Base-by-base conservation (phyloP, 768 basidiomycete species). In the Serendipita vermifera region DNA sequence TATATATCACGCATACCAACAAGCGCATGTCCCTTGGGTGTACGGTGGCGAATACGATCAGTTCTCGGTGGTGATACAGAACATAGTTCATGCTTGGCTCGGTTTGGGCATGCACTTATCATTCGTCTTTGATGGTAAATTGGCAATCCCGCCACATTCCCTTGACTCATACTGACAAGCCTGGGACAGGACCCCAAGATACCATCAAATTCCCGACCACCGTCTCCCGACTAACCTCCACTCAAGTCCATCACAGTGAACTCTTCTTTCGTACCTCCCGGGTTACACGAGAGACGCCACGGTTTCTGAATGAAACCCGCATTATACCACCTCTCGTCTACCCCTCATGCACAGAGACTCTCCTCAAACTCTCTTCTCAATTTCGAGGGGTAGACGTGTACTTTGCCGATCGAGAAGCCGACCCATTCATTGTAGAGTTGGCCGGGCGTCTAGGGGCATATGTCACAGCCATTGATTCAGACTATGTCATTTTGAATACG, bases 111-210 rank as follows among this genome's bases (percentile, higher is more conserved):
- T 88, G 35, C 70, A 71, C 54, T 69, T 87, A 4, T 73, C 78
- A 62, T 85, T 91, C 61, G 87, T 90, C 4, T 90, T 91, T 61
- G 88, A 91, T 64, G 88, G 88, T 89, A 60, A 56, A 76, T 15
- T 17, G n/a, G 24, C 41, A 24, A 22, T 15, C 9, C 11, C 14
- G 14, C 41, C 11, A 38, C 36, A 22, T 43, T 13, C n/a, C 33
- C 57, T 24, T 17, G 33, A 55, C 15, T n/a, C 4, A 20, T 2
- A 2, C 20, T 29, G 48, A 56, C 57, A 90, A 11, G 36, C 17
- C 11, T n/a, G n/a, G 11, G 36, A 38, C 9, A 51, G 87, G 87
- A 22, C 73, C 87, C 31, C 75, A 72, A 53, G 85, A 87, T 0
- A 69, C 72, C n/a, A 68, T 86, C 54, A 90, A 90, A 68, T 82